These are phyloP conservation scores for Cadophora sp. DNA, from an alignment of 2,329 filamentous ascomycete genomes.

Conservation along the genomic window DNA sequence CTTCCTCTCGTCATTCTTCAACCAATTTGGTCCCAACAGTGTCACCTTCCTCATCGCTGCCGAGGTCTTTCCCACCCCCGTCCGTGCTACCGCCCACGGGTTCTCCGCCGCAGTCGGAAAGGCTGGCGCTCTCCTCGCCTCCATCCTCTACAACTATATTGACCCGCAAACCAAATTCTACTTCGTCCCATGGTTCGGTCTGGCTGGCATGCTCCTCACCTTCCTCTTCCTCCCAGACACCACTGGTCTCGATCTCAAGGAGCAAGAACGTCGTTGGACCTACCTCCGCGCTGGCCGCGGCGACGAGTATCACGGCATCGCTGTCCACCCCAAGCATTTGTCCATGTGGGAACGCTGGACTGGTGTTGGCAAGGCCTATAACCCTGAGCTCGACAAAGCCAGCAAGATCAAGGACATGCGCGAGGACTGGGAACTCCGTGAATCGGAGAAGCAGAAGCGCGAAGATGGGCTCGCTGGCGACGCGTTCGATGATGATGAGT, in stretches of 20 bases:
- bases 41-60: conserved; percentile 96
- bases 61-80: conserved; percentile 93
- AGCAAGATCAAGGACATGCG: conserved; percentile 85
- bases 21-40: conserved; percentile 93
- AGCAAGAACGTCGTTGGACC: conserved; percentile 92
- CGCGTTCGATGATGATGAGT: conserved; percentile 41
- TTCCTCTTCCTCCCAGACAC: conserved; percentile 93
- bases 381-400: conserved; percentile 82
- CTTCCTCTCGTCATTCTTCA: conserved; percentile 97
- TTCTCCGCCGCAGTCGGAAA: conserved; percentile 94
- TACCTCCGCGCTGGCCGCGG: conserved; percentile 82
- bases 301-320: conserved; percentile 89
- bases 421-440: conserved; percentile 64
- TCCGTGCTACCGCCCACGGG: conserved; percentile 92
- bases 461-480: conserved; percentile 30
- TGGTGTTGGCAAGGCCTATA: conserved; percentile 81
- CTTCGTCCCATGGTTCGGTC: conserved; percentile 94
- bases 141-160: conserved; percentile 96
- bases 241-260: conserved; percentile 93
- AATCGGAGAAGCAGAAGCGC: conserved; percentile 48
- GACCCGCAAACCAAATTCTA: conserved; percentile 84
- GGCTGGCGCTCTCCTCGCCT: conserved; percentile 83
- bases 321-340: conserved; percentile 87
- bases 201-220: conserved; percentile 84
- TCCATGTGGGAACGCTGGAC: conserved; percentile 85